Evolutionary conservation across 495 filamentous ascomycete species (phyloP).

Genomic region (Lineolata rhizophorae): DNA sequence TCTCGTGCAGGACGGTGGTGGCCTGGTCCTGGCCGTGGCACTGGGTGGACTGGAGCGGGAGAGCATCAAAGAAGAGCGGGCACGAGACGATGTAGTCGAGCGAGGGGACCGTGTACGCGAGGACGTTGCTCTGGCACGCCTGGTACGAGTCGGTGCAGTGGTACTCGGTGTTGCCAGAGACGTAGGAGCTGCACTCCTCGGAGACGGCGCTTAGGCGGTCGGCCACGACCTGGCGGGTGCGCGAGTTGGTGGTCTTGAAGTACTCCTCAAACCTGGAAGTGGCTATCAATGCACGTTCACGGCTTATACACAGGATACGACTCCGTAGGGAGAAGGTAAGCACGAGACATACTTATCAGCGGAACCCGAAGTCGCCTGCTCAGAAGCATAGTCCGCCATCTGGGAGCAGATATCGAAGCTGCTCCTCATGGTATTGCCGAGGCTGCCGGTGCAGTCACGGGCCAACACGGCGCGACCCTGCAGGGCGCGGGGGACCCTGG

Average conservation of each 20-base stretch:
- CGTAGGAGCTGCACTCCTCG: slow-evolving; percentile 24
- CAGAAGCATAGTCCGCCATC: slow-evolving; percentile 29
- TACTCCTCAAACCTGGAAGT: slow-evolving; percentile 26
- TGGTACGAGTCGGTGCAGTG: slow-evolving; percentile 29
- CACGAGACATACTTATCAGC: slow-evolving; percentile 17
- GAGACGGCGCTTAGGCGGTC: slow-evolving; percentile 28
- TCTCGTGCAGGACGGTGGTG: slow-evolving; percentile 38
- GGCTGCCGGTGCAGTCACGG: slow-evolving; percentile 25
- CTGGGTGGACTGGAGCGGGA: slow-evolving; percentile 20
- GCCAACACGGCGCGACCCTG: slow-evolving; percentile 25
- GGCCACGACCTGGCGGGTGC: slow-evolving; percentile 26
- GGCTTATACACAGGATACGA: background rate
- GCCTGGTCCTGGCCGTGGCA: slow-evolving; percentile 39
- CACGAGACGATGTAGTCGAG: slow-evolving; percentile 32
- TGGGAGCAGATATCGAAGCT: slow-evolving; percentile 28
- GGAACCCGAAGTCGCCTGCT: slow-evolving; percentile 26
- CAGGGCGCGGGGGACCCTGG: slow-evolving; percentile 23
- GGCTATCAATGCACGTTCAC: background rate
- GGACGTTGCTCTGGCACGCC: slow-evolving; percentile 26
- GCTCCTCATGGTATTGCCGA: slow-evolving; percentile 19
- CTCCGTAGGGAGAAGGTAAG: background rate
- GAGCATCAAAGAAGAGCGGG: slow-evolving; percentile 27
- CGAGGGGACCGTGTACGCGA: slow-evolving; percentile 34
- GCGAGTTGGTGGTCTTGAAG: slow-evolving; percentile 32
- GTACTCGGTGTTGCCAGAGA: slow-evolving; percentile 22